Base-by-base conservation (phyloP, 2,329 filamentous ascomycete species). In the Alternaria ethzedia region DNA sequence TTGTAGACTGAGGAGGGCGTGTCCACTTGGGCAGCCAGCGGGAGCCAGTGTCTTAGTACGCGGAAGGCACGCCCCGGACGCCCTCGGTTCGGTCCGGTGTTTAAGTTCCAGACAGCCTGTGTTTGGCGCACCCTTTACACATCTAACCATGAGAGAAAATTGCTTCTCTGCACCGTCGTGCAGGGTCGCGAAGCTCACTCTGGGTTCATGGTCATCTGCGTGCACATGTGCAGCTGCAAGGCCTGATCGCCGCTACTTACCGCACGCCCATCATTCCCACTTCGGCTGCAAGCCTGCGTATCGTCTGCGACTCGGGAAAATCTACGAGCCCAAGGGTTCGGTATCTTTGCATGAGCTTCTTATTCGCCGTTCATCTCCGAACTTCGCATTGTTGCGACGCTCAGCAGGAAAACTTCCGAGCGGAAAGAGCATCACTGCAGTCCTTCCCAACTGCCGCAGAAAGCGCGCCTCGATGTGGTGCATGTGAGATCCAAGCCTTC, bases 61-160 rank as follows among this genome's bases (percentile, higher is more conserved):
- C 59, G 59, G 59, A 46, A 61, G 59, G 59, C 32, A 61, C 59
- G 59, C 47, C 26, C 59, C 59, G 59, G 51, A 15, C 28, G 28
- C 28, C 49, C 21, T 58, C 59, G 59, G 59, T 47, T 61, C 59
- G 59, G 59, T 36, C 59, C 59, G 59, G 44, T 49, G 57, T 20
- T 26, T 41, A 36, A 23, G 44, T 58, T 30, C 47, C 36, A 21
- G 45, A 32, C 54, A 58, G 49, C 49, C 13, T 21, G 36, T 21
- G 12, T 32, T 57, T 13, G 23, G 10, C 23, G 20, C n/a, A n/a
- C 20, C 28, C 36, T 23, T 41, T 21, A 15, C 49, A 15, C 20
- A 20, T 23, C 10, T 23, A 10, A 32, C 20, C 28, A 23, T 15
- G 49, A n/a, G 13, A 36, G 26, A 5, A 36, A 4, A 9, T 9